Conservation (phyloP, 176 grass and related monocot species). For the Bothriochloa decipiens region DNA sequence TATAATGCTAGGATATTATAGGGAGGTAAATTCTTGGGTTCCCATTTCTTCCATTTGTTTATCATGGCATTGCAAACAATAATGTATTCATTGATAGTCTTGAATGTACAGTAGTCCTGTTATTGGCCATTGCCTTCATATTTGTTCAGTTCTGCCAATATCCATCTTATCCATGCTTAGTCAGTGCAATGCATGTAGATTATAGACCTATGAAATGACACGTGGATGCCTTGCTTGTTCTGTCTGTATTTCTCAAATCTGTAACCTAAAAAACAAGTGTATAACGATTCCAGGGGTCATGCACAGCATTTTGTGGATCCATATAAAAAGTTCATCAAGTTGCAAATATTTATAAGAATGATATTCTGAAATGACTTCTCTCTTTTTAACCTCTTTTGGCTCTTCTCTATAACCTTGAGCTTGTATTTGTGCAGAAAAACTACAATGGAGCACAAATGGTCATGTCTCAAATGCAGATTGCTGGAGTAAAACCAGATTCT, state of each 20-base stretch:
- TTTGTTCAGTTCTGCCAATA: conserved; percentile 36
- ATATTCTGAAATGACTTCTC: conserved; percentile 9
- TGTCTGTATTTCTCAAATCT: conserved; percentile 16
- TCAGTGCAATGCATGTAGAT: conserved; percentile 16
- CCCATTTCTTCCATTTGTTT: conserved; percentile 38
- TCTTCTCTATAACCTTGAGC: conserved; percentile 13
- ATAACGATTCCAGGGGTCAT: background rate
- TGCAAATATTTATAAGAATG: conserved; percentile 19
- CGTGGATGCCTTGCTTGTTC: conserved; percentile 10
- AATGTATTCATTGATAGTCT: conserved; percentile 12
- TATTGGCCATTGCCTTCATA: conserved; percentile 32
- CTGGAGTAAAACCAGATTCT: conserved; percentile 81
- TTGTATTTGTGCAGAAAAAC: conserved; percentile 74
- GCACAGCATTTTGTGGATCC: background rate
- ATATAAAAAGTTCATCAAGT: conserved; percentile 27
- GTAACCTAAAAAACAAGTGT: background rate
- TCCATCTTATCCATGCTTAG: conserved; percentile 32
- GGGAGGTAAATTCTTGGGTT: conserved; percentile 59
- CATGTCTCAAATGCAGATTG: conserved; percentile 72
- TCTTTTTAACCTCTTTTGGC: conserved; percentile 9
- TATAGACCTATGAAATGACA: conserved; percentile 10
- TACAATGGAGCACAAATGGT: conserved; percentile 63
- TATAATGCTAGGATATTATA: conserved; percentile 86
- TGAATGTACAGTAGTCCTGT: conserved; percentile 24
- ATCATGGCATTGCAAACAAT: conserved; percentile 16